Percentiles rank a stretch among this genome's conserved stretches.
Conservation (phyloP, 139 green algal species). For the Gonium pectorale region DNA sequence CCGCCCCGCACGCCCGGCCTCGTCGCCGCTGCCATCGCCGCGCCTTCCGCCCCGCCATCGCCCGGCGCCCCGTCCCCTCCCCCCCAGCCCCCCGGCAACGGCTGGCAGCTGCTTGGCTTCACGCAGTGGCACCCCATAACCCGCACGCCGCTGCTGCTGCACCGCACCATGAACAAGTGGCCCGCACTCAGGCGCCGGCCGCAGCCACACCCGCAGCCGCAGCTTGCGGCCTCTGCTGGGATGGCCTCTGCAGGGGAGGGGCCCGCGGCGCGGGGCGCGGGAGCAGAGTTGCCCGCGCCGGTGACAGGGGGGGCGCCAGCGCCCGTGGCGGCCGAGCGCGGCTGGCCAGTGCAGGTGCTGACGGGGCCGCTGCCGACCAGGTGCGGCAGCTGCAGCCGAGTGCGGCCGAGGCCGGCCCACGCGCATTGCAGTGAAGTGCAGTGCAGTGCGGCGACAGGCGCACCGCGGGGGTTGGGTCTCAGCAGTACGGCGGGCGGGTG, state of each 20-base stretch:
- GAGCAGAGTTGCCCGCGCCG: too few species aligned
- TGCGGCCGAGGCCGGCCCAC: too few species aligned
- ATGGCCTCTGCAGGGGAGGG: neutral
- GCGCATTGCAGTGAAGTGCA: too few species aligned
- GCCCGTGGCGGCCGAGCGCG: neutral
- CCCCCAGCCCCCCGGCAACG: neutral
- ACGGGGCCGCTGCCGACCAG: conserved; percentile 30
- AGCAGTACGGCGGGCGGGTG: too few species aligned
- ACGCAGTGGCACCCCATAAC: conserved; percentile 48
- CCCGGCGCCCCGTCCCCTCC: too few species aligned
- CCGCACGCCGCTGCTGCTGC: conserved; percentile 52
- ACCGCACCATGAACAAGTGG: conserved; percentile 65
- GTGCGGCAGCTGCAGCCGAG: too few species aligned
- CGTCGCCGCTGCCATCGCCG: neutral
- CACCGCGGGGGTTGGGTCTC: too few species aligned
- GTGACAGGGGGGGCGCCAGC: too few species aligned
- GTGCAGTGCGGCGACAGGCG: too few species aligned
- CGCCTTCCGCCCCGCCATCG: neutral
- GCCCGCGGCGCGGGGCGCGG: neutral
- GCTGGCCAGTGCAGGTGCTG: conserved; percentile 34
- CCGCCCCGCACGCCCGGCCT: neutral
- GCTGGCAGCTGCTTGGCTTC: conserved; percentile 62
- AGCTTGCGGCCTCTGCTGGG: neutral
- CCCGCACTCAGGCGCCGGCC: neutral
- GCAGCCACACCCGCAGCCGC: neutral